Percentiles rank a stretch among this genome's conserved stretches.
Evolutionary conservation across 2,329 filamentous ascomycete species (phyloP).

Genomic region (Cytospora piceicola): DNA sequence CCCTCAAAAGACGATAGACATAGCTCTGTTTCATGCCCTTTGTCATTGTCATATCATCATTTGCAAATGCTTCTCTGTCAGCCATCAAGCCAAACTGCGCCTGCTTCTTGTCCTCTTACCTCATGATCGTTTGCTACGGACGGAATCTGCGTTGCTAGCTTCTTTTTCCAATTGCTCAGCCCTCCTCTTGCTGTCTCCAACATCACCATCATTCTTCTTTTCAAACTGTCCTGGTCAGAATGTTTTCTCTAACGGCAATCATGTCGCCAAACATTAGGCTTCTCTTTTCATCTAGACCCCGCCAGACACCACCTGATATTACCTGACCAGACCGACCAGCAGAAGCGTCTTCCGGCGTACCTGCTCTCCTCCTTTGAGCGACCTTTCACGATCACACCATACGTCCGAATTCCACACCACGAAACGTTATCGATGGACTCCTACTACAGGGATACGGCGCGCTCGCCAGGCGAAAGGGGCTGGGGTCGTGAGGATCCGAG

Average conservation of each 20-base stretch:
- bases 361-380: constrained; percentile 4
- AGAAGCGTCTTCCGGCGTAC: constrained; percentile 5
- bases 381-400: not conserved
- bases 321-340: constrained; percentile 36
- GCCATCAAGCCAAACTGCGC: constrained; percentile 15
- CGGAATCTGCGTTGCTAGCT: constrained; percentile 26
- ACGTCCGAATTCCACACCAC: constrained; percentile 21
- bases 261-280: constrained; percentile 56
- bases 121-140: constrained; percentile 30
- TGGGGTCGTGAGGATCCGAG: constrained; percentile 60
- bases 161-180: constrained; percentile 28
- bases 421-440: constrained; percentile 53
- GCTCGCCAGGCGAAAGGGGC: constrained; percentile 57
- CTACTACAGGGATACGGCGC: constrained; percentile 58
- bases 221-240: constrained; percentile 41
- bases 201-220: constrained; percentile 29
- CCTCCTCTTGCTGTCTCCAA: constrained; percentile 22
- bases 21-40: constrained; percentile 31
- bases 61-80: constrained; percentile 15
- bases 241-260: constrained; percentile 61
- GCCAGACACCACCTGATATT: constrained; percentile 33
- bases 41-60: constrained; percentile 22
- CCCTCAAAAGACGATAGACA: constrained; percentile 27
- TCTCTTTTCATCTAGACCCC: constrained; percentile 36
- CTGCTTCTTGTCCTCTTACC: constrained; percentile 25